Base-by-base conservation (phyloP, 805 yeast species). In the Starmerella vitae region DNA sequence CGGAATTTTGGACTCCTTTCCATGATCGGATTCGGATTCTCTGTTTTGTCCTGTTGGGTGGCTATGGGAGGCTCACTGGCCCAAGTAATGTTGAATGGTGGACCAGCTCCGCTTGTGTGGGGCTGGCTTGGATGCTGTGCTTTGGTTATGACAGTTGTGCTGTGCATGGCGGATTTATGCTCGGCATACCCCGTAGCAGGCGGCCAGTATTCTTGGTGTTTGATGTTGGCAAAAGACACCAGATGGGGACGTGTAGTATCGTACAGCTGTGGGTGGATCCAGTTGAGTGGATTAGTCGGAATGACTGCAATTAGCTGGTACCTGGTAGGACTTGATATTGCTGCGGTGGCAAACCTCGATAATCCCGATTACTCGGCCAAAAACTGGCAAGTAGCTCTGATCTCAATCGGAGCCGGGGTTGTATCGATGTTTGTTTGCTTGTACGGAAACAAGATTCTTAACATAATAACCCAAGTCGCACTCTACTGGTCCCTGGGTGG, bases 151-250 rank as follows among this genome's bases (percentile, higher is more conserved):
- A 64, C 66, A n/a, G 81, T 76, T 32, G 79, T 76, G 5, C 57
- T 67, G 31, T 67, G 76, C 17, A 63, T 77, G 70, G 81, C 81
- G 0, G 84, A 77, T 50, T 62, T 76, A 18, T 69, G 78, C 13
- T 66, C 49, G 4, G 50, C 50, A 4, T 46, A 46, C 72, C 84
- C 84, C 22, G 76, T 77, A 8, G 64, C 78, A 14, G 72, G 80
- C 15, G 84, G 84, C 33, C 69, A 78, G n/a, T 80, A 79, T 35
- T 76, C 76, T 44, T 80, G 83, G 43, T 76, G 76, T 2, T 66
- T 73, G 15, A 47, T 51, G 34, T 41, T 56, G 26, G 49, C 51
- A 5, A 28, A 26, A 7, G 44, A 31, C 10, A 41, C 45, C 27
- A 61, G 60, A 40, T 59, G 61, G 38, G 65, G 71, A 9, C 56